phyloP scores from a whole-genome alignment of 2,329 filamentous ascomycete genomes.

The Penicillium sp. region DNA sequence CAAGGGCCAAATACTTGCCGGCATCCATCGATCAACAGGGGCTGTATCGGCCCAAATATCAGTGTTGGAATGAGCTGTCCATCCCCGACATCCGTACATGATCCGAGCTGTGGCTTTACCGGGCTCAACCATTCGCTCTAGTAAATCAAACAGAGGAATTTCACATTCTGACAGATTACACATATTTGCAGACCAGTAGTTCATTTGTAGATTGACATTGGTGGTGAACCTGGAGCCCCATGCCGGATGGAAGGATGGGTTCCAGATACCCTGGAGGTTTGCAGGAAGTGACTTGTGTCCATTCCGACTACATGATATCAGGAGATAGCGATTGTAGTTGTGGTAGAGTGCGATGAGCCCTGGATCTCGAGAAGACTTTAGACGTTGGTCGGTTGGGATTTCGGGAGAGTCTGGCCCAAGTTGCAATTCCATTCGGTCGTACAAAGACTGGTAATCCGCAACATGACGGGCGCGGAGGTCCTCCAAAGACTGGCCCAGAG shows the following conservation, averaged over 20 bases:
- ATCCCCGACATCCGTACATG: constrained; percentile 57
- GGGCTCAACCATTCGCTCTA: constrained; percentile 37
- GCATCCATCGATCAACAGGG: constrained; percentile 48
- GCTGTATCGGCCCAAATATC: constrained; percentile 61
- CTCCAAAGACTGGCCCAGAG: constrained; percentile 23
- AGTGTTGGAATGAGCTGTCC: constrained; percentile 58
- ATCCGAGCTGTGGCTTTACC: constrained; percentile 55
- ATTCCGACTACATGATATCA: constrained; percentile 55
- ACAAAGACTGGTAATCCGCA: constrained; percentile 37
- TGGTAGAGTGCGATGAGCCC: constrained; percentile 56
- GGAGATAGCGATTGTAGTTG: constrained; percentile 54
- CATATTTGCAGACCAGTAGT: constrained; percentile 58
- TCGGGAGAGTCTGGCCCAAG: constrained; percentile 26
- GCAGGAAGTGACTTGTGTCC: constrained; percentile 51
- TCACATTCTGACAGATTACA: constrained; percentile 50
- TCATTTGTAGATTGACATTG: constrained; percentile 64
- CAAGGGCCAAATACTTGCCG: constrained; percentile 44
- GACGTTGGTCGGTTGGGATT: constrained; percentile 34
- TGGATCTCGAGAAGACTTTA: constrained; percentile 44
- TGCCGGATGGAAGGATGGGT: constrained; percentile 47
- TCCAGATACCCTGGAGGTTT: constrained; percentile 60
- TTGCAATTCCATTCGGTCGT: constrained; percentile 31
- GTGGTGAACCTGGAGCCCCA: constrained; percentile 60
- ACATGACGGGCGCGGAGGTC: constrained; percentile 33
- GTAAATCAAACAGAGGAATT: constrained; percentile 43